A percentile compares a stretch with the other conserved stretches of the same genome.
Evolutionary conservation across 2,329 filamentous ascomycete genomes (phyloP).

Genomic region (Hymenoscyphus scutula): DNA sequence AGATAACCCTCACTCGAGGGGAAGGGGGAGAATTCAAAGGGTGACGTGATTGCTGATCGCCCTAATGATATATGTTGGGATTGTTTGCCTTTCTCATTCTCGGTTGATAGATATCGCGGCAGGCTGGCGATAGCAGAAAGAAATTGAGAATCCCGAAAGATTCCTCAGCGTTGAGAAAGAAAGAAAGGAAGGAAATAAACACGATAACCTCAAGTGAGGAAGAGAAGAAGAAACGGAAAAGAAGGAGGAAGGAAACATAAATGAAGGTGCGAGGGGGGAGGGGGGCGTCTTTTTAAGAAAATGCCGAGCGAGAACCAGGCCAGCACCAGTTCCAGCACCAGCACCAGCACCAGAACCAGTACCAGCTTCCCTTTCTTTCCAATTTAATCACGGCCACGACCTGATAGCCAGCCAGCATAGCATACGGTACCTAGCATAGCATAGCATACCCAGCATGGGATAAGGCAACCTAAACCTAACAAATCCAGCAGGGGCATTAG

Average conservation of each 20-base stretch:
- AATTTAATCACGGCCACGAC: background rate
- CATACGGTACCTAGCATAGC: background rate
- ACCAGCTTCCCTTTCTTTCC: background rate
- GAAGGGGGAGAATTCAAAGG: background rate
- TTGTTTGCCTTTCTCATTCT: background rate
- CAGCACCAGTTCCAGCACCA: no score
- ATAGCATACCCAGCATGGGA: background rate
- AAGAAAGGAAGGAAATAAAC: no score
- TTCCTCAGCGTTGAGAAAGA: background rate
- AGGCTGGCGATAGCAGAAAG: constrained; percentile 9
- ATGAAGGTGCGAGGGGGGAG: constrained; percentile 13
- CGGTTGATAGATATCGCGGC: constrained; percentile 13
- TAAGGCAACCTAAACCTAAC: background rate
- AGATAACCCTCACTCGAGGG: constrained; percentile 6
- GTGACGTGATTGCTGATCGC: background rate
- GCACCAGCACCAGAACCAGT: background rate
- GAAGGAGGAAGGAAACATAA: constrained; percentile 12
- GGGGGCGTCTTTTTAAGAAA: constrained; percentile 25
- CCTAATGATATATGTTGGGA: background rate
- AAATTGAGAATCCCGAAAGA: background rate
- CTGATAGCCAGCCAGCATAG: no score
- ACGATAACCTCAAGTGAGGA: constrained; percentile 7
- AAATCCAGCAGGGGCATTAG: no score
- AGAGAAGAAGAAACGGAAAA: constrained; percentile 5
- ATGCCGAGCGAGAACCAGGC: constrained; percentile 32